Conservation (phyloP, 2,329 filamentous ascomycete species). For the Fusarium equiseti region DNA sequence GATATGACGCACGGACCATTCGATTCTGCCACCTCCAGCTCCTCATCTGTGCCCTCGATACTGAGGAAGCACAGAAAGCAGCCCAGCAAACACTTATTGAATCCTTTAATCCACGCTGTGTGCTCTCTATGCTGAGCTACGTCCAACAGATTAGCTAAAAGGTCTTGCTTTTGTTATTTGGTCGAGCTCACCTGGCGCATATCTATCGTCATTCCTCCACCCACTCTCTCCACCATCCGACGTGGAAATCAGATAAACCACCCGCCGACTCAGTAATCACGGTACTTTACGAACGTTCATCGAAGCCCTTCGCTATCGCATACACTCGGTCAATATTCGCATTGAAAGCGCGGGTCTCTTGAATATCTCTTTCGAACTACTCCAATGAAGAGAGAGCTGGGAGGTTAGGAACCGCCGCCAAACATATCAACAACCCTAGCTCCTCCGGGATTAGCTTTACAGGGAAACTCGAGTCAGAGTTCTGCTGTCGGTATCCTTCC, state of each 20-base stretch:
- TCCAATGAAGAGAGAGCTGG: slow-evolving; percentile 37
- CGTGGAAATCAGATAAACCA: slow-evolving; percentile 32
- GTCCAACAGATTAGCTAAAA: neutral
- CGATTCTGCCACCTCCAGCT: slow-evolving; percentile 26
- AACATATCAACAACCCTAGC: neutral
- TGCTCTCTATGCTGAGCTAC: slow-evolving; percentile 6
- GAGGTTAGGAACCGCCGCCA: neutral
- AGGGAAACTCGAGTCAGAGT: neutral
- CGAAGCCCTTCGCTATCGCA: slow-evolving; percentile 4
- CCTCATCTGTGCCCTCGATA: slow-evolving; percentile 36
- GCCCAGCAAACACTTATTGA: slow-evolving; percentile 29
- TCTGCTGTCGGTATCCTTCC: neutral
- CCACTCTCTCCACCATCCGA: slow-evolving; percentile 36
- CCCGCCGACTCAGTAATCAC: slow-evolving; percentile 26
- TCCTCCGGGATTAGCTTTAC: neutral
- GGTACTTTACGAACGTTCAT: slow-evolving; percentile 15
- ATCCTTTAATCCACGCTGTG: slow-evolving; percentile 18
- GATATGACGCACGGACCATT: slow-evolving; percentile 40
- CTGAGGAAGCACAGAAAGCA: slow-evolving; percentile 31
- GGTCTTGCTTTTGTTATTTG: neutral
- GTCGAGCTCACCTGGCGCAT: slow-evolving; percentile 8
- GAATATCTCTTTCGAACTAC: neutral
- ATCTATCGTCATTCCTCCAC: slow-evolving; percentile 32
- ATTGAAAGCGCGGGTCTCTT: neutral
- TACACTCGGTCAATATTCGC: neutral